Evolutionary conservation across 2,329 filamentous ascomycete species (phyloP).

Genomic region (Atkinsonella hypoxylon): DNA sequence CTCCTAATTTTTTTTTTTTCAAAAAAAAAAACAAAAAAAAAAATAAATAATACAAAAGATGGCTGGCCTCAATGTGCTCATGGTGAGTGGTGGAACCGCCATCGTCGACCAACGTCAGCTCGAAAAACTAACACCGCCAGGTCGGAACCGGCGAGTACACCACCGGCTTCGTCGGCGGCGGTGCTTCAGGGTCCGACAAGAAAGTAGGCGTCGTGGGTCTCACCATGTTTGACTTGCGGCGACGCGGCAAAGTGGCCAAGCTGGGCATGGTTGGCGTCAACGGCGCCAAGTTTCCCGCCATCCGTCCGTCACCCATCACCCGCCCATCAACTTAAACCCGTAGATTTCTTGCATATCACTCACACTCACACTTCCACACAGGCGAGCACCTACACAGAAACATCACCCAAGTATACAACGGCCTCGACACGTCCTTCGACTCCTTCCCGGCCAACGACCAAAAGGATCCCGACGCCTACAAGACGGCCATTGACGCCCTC

Average conservation of each 20-base stretch:
- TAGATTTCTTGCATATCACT: neutral
- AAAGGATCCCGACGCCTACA: slow-evolving; percentile 73
- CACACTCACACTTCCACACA: slow-evolving; percentile 19
- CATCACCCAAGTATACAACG: slow-evolving; percentile 79
- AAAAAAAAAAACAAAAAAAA: no score
- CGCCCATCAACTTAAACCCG: no score
- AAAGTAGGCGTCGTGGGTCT: slow-evolving; percentile 90
- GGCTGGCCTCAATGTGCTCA: slow-evolving; percentile 55
- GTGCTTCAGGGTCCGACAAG: slow-evolving; percentile 80
- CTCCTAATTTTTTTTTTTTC: no score
- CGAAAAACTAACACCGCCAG: slow-evolving; percentile 23
- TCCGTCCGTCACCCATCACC: slow-evolving; percentile 40
- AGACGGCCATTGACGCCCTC: slow-evolving; percentile 74
- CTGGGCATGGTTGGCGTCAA: slow-evolving; percentile 85
- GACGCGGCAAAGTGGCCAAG: slow-evolving; percentile 76
- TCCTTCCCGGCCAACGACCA: slow-evolving; percentile 68
- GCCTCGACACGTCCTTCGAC: slow-evolving; percentile 73
- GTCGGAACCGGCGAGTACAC: slow-evolving; percentile 95
- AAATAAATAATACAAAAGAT: no score
- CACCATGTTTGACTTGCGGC: slow-evolving; percentile 77
- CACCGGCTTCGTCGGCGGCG: slow-evolving; percentile 80
- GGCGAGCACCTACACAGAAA: slow-evolving; percentile 78
- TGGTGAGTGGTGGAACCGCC: slow-evolving; percentile 40
- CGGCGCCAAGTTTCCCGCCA: slow-evolving; percentile 81
- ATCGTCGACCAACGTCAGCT: neutral